Conservation (phyloP, 768 basidiomycete species). For the Lactarius pseudohatsudake region DNA sequence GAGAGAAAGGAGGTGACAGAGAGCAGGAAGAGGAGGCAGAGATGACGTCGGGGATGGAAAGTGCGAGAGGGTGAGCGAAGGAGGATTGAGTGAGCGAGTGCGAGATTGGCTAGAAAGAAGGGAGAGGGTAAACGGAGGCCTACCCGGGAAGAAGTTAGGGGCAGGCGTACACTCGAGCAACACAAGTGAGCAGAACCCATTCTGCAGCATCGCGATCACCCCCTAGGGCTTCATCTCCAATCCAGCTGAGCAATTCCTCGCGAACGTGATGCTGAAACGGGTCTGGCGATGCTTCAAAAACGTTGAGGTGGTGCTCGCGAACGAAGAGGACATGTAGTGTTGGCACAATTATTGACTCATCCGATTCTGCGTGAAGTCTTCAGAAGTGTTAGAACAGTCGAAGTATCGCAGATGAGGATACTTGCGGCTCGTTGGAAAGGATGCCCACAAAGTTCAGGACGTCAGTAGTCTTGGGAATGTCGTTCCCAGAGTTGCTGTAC, state of each 20-base stretch:
- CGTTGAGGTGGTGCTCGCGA: slow-evolving; percentile 41
- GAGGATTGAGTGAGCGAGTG: slow-evolving; percentile 63
- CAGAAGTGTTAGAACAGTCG: not conserved
- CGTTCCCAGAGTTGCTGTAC: slow-evolving; percentile 49
- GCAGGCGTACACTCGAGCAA: slow-evolving; percentile 61
- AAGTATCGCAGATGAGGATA: slow-evolving; percentile 26
- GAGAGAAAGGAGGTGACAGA: slow-evolving; percentile 54
- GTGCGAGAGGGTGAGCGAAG: slow-evolving; percentile 58
- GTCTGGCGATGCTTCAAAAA: slow-evolving; percentile 22
- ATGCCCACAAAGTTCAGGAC: slow-evolving; percentile 72
- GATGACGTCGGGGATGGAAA: slow-evolving; percentile 49
- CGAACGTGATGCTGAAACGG: slow-evolving; percentile 38
- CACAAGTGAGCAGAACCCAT: slow-evolving; percentile 63
- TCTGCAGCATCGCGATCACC: slow-evolving; percentile 71
- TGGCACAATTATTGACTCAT: slow-evolving; percentile 46
- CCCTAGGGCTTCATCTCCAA: slow-evolving; percentile 65
- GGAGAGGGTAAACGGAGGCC: slow-evolving; percentile 8
- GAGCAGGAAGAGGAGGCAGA: slow-evolving; percentile 40
- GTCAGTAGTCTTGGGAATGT: slow-evolving; percentile 59
- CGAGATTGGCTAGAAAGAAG: slow-evolving; percentile 57
- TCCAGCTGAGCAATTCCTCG: slow-evolving; percentile 65
- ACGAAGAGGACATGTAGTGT: slow-evolving; percentile 70
- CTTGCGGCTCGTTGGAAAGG: slow-evolving; percentile 63
- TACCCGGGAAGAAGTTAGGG: not conserved
- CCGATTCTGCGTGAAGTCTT: slow-evolving; percentile 40